phyloP scores from a whole-genome alignment of 306 rosid species.

The Comarum palustre region DNA sequence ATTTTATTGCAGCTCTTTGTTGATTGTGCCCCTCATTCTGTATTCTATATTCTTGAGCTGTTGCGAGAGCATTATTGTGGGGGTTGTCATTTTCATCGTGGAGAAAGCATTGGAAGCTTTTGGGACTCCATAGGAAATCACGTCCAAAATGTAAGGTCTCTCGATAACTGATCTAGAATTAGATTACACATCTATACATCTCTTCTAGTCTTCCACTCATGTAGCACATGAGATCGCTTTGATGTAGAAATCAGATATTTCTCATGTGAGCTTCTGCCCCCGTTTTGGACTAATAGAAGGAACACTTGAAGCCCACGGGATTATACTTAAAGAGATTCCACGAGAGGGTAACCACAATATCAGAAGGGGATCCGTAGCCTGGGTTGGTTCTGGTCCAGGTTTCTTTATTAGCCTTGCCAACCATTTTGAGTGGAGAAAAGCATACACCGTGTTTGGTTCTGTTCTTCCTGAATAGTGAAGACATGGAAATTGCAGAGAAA shows the following conservation, averaged over 20 bases:
- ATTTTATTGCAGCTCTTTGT: slow-evolving; percentile 67
- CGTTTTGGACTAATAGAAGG: slow-evolving; percentile 87
- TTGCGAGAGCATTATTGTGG: slow-evolving; percentile 58
- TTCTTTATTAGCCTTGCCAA: slow-evolving; percentile 78
- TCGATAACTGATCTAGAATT: neutral
- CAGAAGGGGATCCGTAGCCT: slow-evolving; percentile 71
- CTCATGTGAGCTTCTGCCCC: slow-evolving; percentile 49
- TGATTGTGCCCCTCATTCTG: slow-evolving; percentile 78
- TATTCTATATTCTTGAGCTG: slow-evolving; percentile 64
- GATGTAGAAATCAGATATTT: slow-evolving; percentile 13
- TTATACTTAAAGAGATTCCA: slow-evolving; percentile 50
- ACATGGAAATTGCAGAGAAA: slow-evolving; percentile 59
- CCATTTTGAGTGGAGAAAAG: slow-evolving; percentile 63
- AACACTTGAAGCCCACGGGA: slow-evolving; percentile 61
- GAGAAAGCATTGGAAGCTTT: slow-evolving; percentile 63
- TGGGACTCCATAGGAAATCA: slow-evolving; percentile 93
- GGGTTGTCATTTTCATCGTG: slow-evolving; percentile 81
- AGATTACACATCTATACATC: neutral
- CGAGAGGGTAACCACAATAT: slow-evolving; percentile 39
- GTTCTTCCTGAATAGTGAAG: slow-evolving; percentile 64
- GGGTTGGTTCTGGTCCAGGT: slow-evolving; percentile 81
- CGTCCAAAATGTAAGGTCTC: slow-evolving; percentile 60
- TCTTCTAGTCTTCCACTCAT: neutral
- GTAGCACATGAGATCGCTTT: neutral
- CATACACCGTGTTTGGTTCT: slow-evolving; percentile 62